Evolutionary conservation across 2,329 filamentous ascomycete species (phyloP).

Genomic region (Colletotrichum salicis): DNA sequence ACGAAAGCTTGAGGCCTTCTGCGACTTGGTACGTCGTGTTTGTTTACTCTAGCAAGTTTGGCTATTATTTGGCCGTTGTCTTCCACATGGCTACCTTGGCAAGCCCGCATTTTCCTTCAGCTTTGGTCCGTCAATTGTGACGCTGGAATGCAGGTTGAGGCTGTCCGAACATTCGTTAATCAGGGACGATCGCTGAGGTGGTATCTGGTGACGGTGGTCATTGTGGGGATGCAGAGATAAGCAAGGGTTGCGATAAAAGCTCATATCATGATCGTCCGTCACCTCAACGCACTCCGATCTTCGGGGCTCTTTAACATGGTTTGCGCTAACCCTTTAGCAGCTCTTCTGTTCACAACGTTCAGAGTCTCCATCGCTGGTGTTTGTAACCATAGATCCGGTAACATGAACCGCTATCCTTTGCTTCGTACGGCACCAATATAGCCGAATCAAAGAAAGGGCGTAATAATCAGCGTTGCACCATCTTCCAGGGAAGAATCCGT

Average conservation of each 20-base stretch:
- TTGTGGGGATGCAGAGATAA: conserved; percentile 22
- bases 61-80: neutral
- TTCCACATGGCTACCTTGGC: neutral
- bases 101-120: neutral
- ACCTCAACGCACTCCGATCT: neutral
- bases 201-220: neutral
- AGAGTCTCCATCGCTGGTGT: neutral
- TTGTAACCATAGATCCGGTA: neutral
- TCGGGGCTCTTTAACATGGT: neutral
- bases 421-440: neutral
- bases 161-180: neutral
- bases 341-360: neutral
- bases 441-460: neutral
- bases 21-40: neutral
- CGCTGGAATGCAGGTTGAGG: neutral
- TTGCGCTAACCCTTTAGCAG: neutral
- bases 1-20: too few species aligned
- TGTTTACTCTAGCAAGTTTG: neutral
- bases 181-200: neutral
- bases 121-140: neutral
- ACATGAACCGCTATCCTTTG: too few species aligned
- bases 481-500: neutral
- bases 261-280: neutral
- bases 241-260: conserved; percentile 20
- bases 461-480: neutral